phyloP scores from a whole-genome alignment of 305 asterid species.

The Lippia alba region DNA sequence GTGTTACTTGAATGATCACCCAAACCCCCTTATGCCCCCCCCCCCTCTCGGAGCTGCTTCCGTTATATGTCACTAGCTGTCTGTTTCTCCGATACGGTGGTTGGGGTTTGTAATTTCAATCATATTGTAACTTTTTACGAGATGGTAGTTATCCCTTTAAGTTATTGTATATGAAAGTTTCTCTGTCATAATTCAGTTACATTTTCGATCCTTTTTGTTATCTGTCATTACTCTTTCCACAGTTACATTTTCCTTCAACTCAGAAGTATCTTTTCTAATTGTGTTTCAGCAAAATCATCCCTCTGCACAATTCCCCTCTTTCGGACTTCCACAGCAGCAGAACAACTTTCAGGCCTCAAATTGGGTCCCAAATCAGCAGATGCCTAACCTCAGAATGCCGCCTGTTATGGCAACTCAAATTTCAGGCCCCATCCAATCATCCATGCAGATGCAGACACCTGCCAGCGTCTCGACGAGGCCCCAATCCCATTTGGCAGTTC shows the following conservation, averaged over 20 bases:
- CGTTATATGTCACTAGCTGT: no score
- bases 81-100: no score
- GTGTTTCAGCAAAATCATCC: slow-evolving; percentile 39
- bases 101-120: no score
- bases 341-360: slow-evolving; percentile 36
- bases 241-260: not conserved
- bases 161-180: no score
- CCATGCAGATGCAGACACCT: slow-evolving; percentile 33
- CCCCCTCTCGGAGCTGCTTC: no score
- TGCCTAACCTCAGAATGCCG: slow-evolving; percentile 30
- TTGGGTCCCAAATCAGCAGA: slow-evolving; percentile 46
- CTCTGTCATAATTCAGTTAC: not conserved
- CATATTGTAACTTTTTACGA: no score
- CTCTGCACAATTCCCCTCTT: slow-evolving; percentile 21
- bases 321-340: slow-evolving; percentile 41
- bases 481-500: slow-evolving; percentile 39
- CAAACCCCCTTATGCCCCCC: not conserved
- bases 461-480: slow-evolving; percentile 30
- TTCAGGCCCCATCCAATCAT: slow-evolving; percentile 32
- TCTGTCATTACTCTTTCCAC: slow-evolving; percentile 10
- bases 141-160: no score
- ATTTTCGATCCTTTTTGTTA: not conserved
- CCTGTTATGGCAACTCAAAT: slow-evolving; percentile 26
- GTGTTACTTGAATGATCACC: not conserved
- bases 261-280: not conserved